A percentile compares a stretch with the other conserved stretches of the same genome.
These are phyloP conservation scores for Corchorus capsularis DNA, from an alignment of 345 rosid species.

Conservation along the genomic window DNA sequence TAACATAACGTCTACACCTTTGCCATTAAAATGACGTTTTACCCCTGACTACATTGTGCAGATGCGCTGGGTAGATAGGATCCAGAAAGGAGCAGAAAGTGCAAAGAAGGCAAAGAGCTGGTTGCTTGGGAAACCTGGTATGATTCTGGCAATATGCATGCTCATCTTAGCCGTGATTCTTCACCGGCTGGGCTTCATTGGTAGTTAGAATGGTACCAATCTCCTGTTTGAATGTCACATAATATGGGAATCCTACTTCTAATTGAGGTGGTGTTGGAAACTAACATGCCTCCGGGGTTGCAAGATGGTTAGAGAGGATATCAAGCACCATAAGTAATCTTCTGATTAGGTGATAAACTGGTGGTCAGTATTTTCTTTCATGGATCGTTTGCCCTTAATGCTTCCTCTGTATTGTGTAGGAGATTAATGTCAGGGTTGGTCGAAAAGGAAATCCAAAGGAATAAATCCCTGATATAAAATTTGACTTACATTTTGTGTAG, in stretches of 20 bases:
- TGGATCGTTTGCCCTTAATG: background rate
- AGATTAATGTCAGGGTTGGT: background rate
- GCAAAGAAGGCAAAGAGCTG: slow-evolving; percentile 89
- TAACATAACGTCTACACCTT: background rate
- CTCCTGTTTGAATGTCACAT: background rate
- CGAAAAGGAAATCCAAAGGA: background rate
- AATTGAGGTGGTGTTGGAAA: background rate
- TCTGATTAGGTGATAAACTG: background rate
- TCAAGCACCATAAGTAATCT: background rate
- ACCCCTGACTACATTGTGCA: slow-evolving; percentile 28
- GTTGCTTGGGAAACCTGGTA: slow-evolving; percentile 81
- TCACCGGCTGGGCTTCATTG: slow-evolving; percentile 76
- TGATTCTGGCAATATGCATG: slow-evolving; percentile 78
- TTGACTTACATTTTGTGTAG: background rate
- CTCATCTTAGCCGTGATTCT: slow-evolving; percentile 82
- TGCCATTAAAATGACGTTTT: background rate
- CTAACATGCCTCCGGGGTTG: background rate
- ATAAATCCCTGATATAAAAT: background rate
- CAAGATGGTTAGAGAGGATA: background rate
- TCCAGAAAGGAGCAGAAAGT: slow-evolving; percentile 73
- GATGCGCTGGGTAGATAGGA: slow-evolving; percentile 93
- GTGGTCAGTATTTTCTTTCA: background rate
- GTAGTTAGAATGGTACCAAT: slow-evolving; percentile 39
- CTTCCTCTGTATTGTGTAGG: background rate
- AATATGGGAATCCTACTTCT: background rate